Evolutionary conservation across 2,329 filamentous ascomycete genomes (phyloP).

Genomic region (Venturia carpophila): DNA sequence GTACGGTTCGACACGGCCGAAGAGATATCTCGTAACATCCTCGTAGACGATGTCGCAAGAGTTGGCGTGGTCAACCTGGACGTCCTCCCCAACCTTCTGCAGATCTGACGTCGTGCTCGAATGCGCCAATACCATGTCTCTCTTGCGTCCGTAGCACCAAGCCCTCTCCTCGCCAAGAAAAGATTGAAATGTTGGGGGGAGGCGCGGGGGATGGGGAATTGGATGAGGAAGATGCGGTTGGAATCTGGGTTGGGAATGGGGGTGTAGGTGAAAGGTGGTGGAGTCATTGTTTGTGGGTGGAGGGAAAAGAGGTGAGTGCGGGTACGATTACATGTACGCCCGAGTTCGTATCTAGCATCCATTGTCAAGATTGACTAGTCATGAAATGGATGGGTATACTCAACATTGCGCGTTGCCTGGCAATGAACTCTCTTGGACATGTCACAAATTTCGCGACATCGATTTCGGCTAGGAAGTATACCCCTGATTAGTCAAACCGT

Average conservation of each 20-base stretch:
- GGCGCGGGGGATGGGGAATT: background rate
- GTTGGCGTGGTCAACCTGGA: conserved; percentile 5
- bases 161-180: background rate
- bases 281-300: conserved; percentile 1
- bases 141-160: conserved; percentile 2
- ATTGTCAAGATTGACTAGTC: too few relatives aligned
- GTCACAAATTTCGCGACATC: too few relatives aligned
- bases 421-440: too few relatives aligned
- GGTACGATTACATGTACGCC: too few relatives aligned
- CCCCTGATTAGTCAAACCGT: too few relatives aligned
- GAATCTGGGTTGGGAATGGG: background rate
- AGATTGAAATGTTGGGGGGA: background rate
- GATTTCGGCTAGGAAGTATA: too few relatives aligned
- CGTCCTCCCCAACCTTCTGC: background rate
- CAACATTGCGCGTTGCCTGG: too few relatives aligned
- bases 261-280: background rate
- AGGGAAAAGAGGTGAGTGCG: background rate
- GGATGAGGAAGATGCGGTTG: conserved; percentile 1
- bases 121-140: conserved; percentile 9
- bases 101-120: background rate
- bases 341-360: too few relatives aligned
- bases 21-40: conserved; percentile 1
- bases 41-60: background rate
- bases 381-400: too few relatives aligned
- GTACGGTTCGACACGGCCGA: background rate